Percentiles rank a stretch among this genome's conserved stretches.
Evolutionary conservation across 371 early-diverging fungal species (phyloP).

Genomic region (Lichtheimia hyalospora): DNA sequence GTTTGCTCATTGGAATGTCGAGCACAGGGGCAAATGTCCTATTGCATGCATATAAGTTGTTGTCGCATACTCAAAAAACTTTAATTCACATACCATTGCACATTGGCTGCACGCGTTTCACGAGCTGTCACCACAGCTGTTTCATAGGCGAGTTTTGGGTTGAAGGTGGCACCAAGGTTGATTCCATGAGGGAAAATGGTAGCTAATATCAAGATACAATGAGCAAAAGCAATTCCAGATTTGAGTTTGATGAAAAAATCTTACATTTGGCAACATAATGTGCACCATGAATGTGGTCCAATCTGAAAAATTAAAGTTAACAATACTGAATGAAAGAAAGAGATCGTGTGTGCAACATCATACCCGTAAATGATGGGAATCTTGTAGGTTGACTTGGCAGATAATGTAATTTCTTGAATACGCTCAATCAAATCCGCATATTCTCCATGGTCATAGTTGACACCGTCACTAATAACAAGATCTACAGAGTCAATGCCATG

Average conservation of each 20-base stretch:
- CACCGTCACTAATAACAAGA: conserved; percentile 17
- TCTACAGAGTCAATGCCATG: neutral
- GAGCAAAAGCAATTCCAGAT: neutral
- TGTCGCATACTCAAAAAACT: too few relatives aligned
- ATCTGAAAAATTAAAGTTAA: conserved; percentile 14
- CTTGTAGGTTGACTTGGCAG: conserved; percentile 28
- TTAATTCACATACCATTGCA: conserved; percentile 27
- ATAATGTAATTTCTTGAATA: conserved; percentile 35
- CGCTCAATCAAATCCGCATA: conserved; percentile 32
- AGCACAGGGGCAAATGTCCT: conserved; percentile 71
- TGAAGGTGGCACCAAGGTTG: conserved; percentile 54
- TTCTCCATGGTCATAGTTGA: conserved; percentile 22
- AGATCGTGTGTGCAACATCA: neutral
- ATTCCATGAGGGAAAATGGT: conserved; percentile 57
- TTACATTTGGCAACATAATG: conserved; percentile 57
- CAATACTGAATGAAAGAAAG: neutral
- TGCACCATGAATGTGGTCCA: conserved; percentile 71
- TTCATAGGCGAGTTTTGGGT: conserved; percentile 46
- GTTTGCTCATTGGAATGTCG: conserved; percentile 65
- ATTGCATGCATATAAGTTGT: conserved; percentile 14
- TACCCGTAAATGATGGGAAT: conserved; percentile 46
- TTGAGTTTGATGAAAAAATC: neutral
- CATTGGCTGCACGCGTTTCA: conserved; percentile 43
- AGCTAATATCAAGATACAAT: conserved; percentile 21
- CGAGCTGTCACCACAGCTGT: conserved; percentile 51